Conservation (phyloP, 2,329 filamentous ascomycete species). For the Colletotrichum sansevieriae region DNA sequence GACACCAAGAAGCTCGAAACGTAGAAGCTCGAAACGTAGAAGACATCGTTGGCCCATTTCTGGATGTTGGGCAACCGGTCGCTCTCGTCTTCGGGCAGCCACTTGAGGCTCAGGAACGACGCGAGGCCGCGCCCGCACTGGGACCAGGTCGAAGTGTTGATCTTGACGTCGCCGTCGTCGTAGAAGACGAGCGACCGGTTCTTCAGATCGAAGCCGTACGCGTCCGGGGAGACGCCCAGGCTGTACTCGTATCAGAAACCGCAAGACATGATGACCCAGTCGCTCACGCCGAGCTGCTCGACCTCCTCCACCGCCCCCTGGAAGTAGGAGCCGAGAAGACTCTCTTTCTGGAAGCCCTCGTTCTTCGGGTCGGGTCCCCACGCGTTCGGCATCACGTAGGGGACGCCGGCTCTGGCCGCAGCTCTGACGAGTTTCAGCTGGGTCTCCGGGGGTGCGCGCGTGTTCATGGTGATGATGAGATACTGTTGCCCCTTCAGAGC, state of each 20-base stretch:
- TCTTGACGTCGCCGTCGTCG: slow-evolving; percentile 68
- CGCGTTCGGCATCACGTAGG: slow-evolving; percentile 65
- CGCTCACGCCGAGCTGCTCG: slow-evolving; percentile 50
- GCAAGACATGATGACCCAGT: slow-evolving; percentile 54
- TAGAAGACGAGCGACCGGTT: slow-evolving; percentile 59
- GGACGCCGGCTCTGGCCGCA: slow-evolving; percentile 63
- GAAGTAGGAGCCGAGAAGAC: slow-evolving; percentile 25
- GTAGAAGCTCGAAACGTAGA: slow-evolving; percentile 68
- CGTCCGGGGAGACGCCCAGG: slow-evolving; percentile 48
- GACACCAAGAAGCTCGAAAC: slow-evolving; percentile 69
- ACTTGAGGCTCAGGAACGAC: slow-evolving; percentile 56
- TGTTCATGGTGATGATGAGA: slow-evolving; percentile 63
- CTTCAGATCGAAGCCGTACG: slow-evolving; percentile 64
- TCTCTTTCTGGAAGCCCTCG: slow-evolving; percentile 1
- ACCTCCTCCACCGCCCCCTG: slow-evolving; percentile 52
- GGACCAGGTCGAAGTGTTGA: slow-evolving; percentile 70
- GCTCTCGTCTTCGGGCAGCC: slow-evolving; percentile 32
- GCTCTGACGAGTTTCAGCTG: slow-evolving; percentile 62
- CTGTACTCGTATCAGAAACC: slow-evolving; percentile 69
- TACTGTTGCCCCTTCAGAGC: slow-evolving; percentile 68
- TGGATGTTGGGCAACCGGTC: slow-evolving; percentile 35
- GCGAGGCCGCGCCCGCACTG: slow-evolving; percentile 63
- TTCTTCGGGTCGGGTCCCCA: slow-evolving; percentile 51
- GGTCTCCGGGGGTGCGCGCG: slow-evolving; percentile 54
- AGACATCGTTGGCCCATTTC: slow-evolving; percentile 58